Evolutionary conservation across 2,329 filamentous ascomycete genomes (phyloP).

Genomic region (Ramichloridium luteum): DNA sequence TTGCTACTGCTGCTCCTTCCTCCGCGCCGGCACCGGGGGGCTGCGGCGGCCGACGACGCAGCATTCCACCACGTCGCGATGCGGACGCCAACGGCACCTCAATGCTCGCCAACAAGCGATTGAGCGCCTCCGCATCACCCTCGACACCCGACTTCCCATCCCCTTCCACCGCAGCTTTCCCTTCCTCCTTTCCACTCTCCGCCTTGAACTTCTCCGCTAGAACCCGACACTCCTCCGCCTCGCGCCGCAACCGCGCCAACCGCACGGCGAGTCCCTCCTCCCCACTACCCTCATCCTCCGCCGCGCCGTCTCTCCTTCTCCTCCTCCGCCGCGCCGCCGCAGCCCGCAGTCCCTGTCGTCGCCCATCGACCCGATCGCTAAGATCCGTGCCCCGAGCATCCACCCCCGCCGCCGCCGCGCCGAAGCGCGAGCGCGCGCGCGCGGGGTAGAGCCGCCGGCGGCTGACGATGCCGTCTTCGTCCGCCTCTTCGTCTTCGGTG

Average conservation of each 20-base stretch:
- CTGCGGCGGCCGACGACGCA: background rate
- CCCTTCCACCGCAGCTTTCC: constrained; percentile 31
- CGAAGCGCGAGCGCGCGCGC: constrained; percentile 69
- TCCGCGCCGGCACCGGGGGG: background rate
- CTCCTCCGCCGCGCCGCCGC: no score
- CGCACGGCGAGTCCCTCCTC: constrained; percentile 67
- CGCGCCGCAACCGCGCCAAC: constrained; percentile 68
- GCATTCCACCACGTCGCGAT: constrained; percentile 3
- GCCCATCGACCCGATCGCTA: constrained; percentile 73
- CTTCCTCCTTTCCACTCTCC: constrained; percentile 29
- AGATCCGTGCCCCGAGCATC: constrained; percentile 74
- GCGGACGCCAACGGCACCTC: constrained; percentile 21
- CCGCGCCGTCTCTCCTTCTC: constrained; percentile 15
- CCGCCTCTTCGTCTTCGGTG: constrained; percentile 31
- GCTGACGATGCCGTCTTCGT: constrained; percentile 51
- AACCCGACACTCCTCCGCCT: constrained; percentile 53
- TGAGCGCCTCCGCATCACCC: constrained; percentile 52
- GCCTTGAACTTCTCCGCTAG: constrained; percentile 32
- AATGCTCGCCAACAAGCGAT: constrained; percentile 59
- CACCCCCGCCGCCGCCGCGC: constrained; percentile 49
- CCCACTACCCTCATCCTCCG: constrained; percentile 62
- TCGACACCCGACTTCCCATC: constrained; percentile 35
- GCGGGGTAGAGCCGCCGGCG: constrained; percentile 63
- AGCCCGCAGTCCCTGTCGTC: constrained; percentile 69
- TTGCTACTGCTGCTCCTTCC: background rate